Base-by-base conservation (phyloP, 2,329 filamentous ascomycete genomes). In the Xylariaceae sp. region DNA sequence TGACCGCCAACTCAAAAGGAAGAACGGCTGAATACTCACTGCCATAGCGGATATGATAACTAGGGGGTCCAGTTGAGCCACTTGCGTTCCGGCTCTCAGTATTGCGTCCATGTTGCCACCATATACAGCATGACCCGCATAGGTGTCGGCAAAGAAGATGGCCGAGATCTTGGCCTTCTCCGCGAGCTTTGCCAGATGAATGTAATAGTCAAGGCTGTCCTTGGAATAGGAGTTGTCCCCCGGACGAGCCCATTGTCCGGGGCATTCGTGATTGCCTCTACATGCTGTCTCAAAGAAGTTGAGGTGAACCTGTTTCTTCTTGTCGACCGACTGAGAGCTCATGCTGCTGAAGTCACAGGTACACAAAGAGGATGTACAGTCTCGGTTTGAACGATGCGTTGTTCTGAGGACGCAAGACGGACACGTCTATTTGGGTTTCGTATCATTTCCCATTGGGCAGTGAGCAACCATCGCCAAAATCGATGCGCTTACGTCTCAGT, bases 171-270 rank as follows among this genome's bases (percentile, higher is more conserved):
- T 32, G 12, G 34, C 41, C 12, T 33, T 32, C 11, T 38, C 41
- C 13, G 35, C 34, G 19, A 43, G 16, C 26, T 39, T 39, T 4
- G 41, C 41, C 22, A 43, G 38, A 12, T 43, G 6, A 6, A 32
- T 7, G 8, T n/a, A 32, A n/a, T 32, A 32, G 13, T 32, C 16
- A 7, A 32, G 6, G 13, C 13, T 6, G 30, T 32, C 30, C 13
- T 32, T 32, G 13, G 30, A 9, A 4, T n/a, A 7, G 7, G 30
- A 32, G 13, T n/a, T 17, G 30, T 32, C 30, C n/a, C n/a, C n/a
- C n/a, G n/a, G n/a, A n/a, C n/a, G n/a, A n/a, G n/a, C 39, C 41
- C 41, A 43, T 16, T 43, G 41, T 18, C 41, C 41, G 4, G 41
- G 34, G n/a, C 36, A 31, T 37, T 39, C 35, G 19, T 43, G 39